phyloP scores from a whole-genome alignment of 2,329 filamentous ascomycete species.

The Xylaria sp. region DNA sequence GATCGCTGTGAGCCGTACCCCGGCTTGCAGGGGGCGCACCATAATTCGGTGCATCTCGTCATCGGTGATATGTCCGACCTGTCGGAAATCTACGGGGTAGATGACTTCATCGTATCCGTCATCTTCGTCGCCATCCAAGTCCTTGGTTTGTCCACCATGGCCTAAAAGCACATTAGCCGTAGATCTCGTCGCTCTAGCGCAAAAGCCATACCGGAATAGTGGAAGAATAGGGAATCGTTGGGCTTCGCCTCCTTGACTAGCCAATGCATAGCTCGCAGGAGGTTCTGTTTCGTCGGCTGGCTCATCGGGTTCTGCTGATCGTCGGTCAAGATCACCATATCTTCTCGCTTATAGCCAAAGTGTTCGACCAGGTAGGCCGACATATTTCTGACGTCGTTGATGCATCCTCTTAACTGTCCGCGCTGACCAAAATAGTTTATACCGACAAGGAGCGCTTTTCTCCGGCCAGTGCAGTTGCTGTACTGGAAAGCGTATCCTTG shows the following conservation, averaged over 20 bases:
- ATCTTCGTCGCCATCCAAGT: slow-evolving; percentile 69
- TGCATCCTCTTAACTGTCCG: slow-evolving; percentile 85
- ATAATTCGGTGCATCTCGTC: slow-evolving; percentile 74
- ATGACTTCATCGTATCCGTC: slow-evolving; percentile 76
- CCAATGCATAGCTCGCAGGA: slow-evolving; percentile 96
- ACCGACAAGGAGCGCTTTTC: slow-evolving; percentile 86
- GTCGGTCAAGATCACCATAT: slow-evolving; percentile 95
- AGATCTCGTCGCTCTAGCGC: slow-evolving; percentile 5
- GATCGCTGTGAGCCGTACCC: slow-evolving; percentile 78
- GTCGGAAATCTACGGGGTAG: slow-evolving; percentile 68
- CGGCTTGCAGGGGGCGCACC: slow-evolving; percentile 70
- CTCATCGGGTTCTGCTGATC: slow-evolving; percentile 97
- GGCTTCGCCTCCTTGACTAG: slow-evolving; percentile 86
- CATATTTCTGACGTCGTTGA: slow-evolving; percentile 98
- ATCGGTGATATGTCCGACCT: slow-evolving; percentile 68
- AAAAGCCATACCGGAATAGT: slow-evolving; percentile 69
- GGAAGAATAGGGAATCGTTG: slow-evolving; percentile 95
- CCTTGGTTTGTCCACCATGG: slow-evolving; percentile 70
- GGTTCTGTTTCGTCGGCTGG: slow-evolving; percentile 93
- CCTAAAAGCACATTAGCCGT: slow-evolving; percentile 40
- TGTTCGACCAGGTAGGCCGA: slow-evolving; percentile 81
- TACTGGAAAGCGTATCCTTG: slow-evolving; percentile 81
- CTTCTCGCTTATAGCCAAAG: slow-evolving; percentile 88
- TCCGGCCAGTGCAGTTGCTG: slow-evolving; percentile 79
- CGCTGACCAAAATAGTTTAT: slow-evolving; percentile 96